Evolutionary conservation across 169 alveolate genomes (phyloP).

Genomic region (Plasmodium inui): DNA sequence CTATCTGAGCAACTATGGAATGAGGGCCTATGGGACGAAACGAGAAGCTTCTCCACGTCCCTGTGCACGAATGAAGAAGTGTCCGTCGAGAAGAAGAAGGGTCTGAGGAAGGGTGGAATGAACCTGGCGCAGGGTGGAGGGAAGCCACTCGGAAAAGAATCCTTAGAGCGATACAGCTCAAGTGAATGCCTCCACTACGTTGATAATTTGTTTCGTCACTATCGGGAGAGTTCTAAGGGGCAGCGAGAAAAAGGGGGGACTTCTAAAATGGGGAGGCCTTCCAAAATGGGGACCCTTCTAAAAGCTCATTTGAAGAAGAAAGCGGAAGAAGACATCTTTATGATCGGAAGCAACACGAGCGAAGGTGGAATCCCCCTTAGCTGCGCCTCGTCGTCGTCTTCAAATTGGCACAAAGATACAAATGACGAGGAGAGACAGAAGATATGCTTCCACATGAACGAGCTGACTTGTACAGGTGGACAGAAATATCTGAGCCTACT

Average conservation of each 20-base stretch:
- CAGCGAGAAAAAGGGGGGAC: not conserved
- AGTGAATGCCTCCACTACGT: conserved; percentile 12
- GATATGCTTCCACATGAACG: conserved; percentile 21
- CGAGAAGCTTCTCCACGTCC: not conserved
- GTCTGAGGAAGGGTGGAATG: not conserved
- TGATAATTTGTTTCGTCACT: not conserved
- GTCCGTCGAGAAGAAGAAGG: not conserved
- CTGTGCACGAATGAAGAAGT: not conserved
- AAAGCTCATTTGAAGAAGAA: not conserved
- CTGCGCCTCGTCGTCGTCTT: not conserved
- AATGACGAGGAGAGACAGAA: not conserved
- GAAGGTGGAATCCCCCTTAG: not conserved
- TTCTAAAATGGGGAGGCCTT: not conserved
- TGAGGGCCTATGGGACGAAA: not conserved
- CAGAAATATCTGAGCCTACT: conserved; percentile 7
- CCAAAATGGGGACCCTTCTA: not conserved
- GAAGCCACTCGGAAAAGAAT: not conserved
- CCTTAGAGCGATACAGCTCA: conserved; percentile 12
- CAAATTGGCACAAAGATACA: not conserved
- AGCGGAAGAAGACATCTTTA: not conserved
- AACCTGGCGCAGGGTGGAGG: not conserved
- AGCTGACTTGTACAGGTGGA: not conserved
- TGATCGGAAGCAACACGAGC: not conserved
- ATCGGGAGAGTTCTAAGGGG: not conserved
- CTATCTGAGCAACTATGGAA: not conserved